Base-by-base conservation (phyloP, 108 stramenopile species). In the Licmophora abbreviata region DNA sequence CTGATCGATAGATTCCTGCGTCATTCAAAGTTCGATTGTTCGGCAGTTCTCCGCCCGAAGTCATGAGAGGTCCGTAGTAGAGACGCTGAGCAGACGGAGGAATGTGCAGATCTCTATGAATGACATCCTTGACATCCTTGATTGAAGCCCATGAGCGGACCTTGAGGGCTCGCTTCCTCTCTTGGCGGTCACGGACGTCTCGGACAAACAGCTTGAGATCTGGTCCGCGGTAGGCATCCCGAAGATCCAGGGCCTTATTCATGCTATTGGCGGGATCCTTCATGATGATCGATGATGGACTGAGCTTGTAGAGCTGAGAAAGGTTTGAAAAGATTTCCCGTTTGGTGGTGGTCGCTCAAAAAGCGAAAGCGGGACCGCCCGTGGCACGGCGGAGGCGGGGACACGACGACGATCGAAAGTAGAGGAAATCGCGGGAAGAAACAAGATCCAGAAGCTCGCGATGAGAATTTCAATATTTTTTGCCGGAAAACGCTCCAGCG, bases 11-110 rank as follows among this genome's bases (percentile, higher is more conserved):
- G 51, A 93, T 88, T 5, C 92, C 92, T 8, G 76, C 80, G 76
- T 89, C 92, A 37, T 85, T 70, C 22, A 93, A 52, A 8, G 85
- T 79, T 14, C 92, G 68, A 62, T 88, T 78, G 51, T 92, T 87
- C 12, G 85, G 90, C 15, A 87, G 54, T 26, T 81, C 76, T 18
- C 59, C 58, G 7, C 80, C 73, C 31, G 57, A 65, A 3, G 74
- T 81, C 33, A 85, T n/a, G 8, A 85, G 61, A 7, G 91, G 86
- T 8, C 73, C 71, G 61, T 81, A 82, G 51, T 77, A 93, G 32
- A 93, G 70, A 17, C 66, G 62, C 38, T 84, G 91, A 3, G 77
- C 62, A 40, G 49, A 37, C 1, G 80, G 64, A 2, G 86, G 81
- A n/a, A 88, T 69, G 34, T 79, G 79, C 1, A 83, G 63, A 21